Evolutionary conservation across 495 filamentous ascomycete species (phyloP), one percentile per base, ranked within the genome.

Genomic region (Aspergillus baeticus): DNA sequence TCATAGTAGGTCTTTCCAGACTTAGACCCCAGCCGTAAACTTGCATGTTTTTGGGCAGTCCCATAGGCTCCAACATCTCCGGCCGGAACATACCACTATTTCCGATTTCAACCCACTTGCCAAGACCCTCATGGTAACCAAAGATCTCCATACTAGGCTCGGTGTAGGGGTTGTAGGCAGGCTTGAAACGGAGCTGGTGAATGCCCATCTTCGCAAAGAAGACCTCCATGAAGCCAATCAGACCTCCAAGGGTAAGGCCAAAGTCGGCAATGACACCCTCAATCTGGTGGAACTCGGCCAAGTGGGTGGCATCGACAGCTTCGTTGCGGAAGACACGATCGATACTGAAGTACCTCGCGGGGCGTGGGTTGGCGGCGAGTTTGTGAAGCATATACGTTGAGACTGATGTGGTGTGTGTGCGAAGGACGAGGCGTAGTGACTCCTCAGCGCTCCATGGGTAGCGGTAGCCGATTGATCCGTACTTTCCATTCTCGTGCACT

Each of bases 231-330:
- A 98, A 98, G 58, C 90, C 89, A 77, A 97, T 96, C 60, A 97
- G 77, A 23, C 92, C 93, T 59, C 93, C 94, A 11, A 98, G 81
- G 7, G 92, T 92, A 39, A 98, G 76, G 18, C 85, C 86, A 64
- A 92, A 96, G 70, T 98, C 94, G 11, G 94, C 94, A 78, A 98
- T 97, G 55, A 98, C 92, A 68, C 94, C 94, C 74, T 98, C 94
- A 42, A 97, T 87, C 69, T 98, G 94, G 76, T 98, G 94, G 84
- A 98, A 98, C 76, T 98, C 93, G 13, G 92, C 92, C 59, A 98
- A 76, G 78, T 98, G 94, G 8, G 94, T 97, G 17, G 91, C 91
- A 68, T 98, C 94, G 57, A 98, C 92, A 6, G 90, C 89, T 75
- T 98, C 94, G 70, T 94, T 92, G 62, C 91, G 82, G 84, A 98